Base-by-base conservation (phyloP, 2,329 filamentous ascomycete species). In the Gaeumannomyces sp. region DNA sequence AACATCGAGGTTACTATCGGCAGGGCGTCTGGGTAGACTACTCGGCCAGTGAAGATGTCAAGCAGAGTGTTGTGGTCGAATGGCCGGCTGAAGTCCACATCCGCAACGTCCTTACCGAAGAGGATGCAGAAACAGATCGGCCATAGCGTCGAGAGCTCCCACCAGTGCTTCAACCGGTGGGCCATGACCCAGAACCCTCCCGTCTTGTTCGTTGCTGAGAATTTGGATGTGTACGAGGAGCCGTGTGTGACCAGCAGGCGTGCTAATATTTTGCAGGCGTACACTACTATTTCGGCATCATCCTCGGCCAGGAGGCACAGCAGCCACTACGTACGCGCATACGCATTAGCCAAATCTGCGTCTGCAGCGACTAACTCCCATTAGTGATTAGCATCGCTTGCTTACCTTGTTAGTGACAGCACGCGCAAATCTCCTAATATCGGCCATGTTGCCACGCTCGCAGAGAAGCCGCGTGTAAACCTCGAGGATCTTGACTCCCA, bases 341-440 rank as follows among this genome's bases (percentile, higher is more conserved):
- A 53, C 45, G 8, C 7, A n/a, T 53, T n/a, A 53, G 45, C 22
- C 45, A 4, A 53, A n/a, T 22, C 45, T 10, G 22, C 4, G 73
- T 97, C 93, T 11, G 92, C 92, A 62, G 98, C 82, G 19, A 99
- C 84, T 75, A 97, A 96, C 19, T 98, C 79, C 16, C 97, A 83
- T 93, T 93, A 97, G 89, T 94, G 69, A 45, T 59, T 66, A 65
- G 8, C 38, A 53, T 53, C 7, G 19, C 45, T 69, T 67, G 76
- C 80, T 72, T 79, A 92, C 91, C 83, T 97, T 97, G 70, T 96
- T 97, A 28, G 94, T 97, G 11, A 99, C 94, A 1, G 94, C 96
- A 72, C 90, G 91, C 6, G 93, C 92, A 79, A 99, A 98, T 71
- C 93, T 95, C 72, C 89, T 87, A 65, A 97, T 90, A 67, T 89